A percentile compares a stretch with the other conserved stretches of the same genome.
phyloP scores from a whole-genome alignment of 2,329 filamentous ascomycete species.

The Colletotrichum neosansevieriae region DNA sequence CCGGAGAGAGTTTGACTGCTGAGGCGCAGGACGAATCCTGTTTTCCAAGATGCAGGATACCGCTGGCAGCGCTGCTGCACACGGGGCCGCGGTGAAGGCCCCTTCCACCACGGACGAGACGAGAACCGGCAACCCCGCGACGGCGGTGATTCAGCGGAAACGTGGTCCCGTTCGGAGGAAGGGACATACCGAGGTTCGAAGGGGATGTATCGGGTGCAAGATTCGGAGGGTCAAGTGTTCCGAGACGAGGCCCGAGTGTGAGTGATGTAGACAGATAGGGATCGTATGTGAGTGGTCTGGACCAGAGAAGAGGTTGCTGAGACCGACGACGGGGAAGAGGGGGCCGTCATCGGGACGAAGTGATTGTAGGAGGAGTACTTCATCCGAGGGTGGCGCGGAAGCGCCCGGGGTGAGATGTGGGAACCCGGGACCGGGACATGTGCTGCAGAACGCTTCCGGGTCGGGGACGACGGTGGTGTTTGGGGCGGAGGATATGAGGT shows the following conservation, averaged over 20 bases:
- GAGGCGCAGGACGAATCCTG: no score
- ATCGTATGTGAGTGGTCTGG: constrained; percentile 52
- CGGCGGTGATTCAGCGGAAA: neutral
- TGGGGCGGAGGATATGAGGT: constrained; percentile 59
- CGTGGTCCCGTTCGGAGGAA: constrained; percentile 46
- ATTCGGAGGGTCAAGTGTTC: constrained; percentile 60
- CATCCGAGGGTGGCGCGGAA: neutral
- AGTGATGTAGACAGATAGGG: constrained; percentile 51
- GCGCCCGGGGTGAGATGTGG: neutral
- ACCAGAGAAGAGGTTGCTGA: constrained; percentile 40
- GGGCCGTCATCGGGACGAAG: neutral
- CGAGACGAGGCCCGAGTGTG: constrained; percentile 51
- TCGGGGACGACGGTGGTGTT: constrained; percentile 44
- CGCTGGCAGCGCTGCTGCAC: no score
- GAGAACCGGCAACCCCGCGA: neutral
- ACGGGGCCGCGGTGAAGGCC: no score
- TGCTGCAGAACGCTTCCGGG: no score
- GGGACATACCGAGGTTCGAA: constrained; percentile 51
- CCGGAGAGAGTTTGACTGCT: no score
- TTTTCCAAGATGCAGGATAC: no score
- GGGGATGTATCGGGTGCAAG: constrained; percentile 50
- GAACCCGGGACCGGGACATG: no score
- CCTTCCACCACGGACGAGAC: no score
- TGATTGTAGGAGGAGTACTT: neutral
- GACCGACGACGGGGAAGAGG: neutral